Evolutionary conservation across 73 alveolate species (phyloP).

Genomic region (Effrenium voratum): DNA sequence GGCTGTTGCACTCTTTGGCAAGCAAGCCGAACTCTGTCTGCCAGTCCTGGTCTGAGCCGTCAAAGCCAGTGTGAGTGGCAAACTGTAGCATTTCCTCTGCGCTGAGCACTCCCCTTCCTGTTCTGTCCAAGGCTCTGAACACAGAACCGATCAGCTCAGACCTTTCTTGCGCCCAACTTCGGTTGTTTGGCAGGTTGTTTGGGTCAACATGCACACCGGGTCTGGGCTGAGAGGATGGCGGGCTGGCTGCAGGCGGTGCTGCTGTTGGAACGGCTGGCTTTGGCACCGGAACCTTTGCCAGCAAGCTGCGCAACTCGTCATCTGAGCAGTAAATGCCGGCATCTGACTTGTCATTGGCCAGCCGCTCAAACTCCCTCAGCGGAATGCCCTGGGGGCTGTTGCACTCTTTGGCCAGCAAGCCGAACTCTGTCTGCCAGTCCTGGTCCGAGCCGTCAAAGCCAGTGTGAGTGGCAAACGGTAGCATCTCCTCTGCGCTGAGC

Average conservation of each 20-base stretch:
- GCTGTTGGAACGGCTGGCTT: no score
- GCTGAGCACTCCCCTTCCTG: background rate
- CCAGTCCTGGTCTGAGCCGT: constrained; percentile 34
- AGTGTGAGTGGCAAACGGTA: constrained; percentile 51
- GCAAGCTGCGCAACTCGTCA: background rate
- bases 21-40: constrained; percentile 13
- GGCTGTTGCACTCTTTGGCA: background rate
- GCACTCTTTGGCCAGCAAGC: background rate
- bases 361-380: background rate
- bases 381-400: no score
- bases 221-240: no score
- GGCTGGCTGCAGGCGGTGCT: no score
- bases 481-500: constrained; percentile 47
- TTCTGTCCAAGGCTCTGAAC: background rate
- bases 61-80: constrained; percentile 30
- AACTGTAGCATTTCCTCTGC: constrained; percentile 2
- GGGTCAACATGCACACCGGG: no score
- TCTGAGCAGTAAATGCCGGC: constrained; percentile 29
- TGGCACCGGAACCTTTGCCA: no score
- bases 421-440: constrained; percentile 62
- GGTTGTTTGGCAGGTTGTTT: no score
- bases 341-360: constrained; percentile 1
- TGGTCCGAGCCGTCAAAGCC: constrained; percentile 47
- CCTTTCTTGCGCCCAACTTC: no score
- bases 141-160: background rate